Evolutionary conservation across 352 stramenopile species (phyloP).

Genomic region (Thraustotheca clavata): DNA sequence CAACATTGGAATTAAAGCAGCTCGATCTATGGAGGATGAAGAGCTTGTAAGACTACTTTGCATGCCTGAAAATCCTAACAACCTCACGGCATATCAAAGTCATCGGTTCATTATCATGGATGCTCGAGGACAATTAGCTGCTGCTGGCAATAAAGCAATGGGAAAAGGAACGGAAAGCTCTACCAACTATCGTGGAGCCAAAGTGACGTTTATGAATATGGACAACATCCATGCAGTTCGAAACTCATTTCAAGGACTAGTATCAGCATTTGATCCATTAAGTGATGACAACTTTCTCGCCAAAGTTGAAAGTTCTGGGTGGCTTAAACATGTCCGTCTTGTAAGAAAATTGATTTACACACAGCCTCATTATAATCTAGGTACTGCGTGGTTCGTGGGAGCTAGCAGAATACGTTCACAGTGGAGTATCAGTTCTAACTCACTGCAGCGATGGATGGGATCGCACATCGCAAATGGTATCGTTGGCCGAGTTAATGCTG

Average conservation of each 20-base stretch:
- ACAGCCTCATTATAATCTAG: not conserved
- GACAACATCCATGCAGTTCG: constrained; percentile 98
- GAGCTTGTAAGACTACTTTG: constrained; percentile 58
- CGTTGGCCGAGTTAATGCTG: constrained; percentile 93
- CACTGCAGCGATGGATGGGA: constrained; percentile 99
- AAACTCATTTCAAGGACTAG: constrained; percentile 87
- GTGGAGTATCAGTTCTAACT: constrained; percentile 91
- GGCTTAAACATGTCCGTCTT: constrained; percentile 91
- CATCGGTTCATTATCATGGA: constrained; percentile 75
- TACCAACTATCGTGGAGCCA: constrained; percentile 90
- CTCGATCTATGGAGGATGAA: constrained; percentile 67
- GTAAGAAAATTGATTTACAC: not conserved
- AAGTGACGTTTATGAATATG: constrained; percentile 97
- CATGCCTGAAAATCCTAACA: constrained; percentile 41
- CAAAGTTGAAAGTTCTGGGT: constrained; percentile 91
- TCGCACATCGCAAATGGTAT: constrained; percentile 95
- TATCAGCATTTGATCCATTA: constrained; percentile 63
- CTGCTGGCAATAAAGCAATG: constrained; percentile 84
- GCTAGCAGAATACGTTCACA: constrained; percentile 90
- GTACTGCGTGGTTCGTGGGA: constrained; percentile 91
- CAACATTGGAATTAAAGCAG: constrained; percentile 69
- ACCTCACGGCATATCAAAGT: constrained; percentile 25
- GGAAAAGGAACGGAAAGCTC: constrained; percentile 95
- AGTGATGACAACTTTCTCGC: constrained; percentile 88
- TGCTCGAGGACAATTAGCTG: constrained; percentile 68